Evolutionary conservation across 2,329 filamentous ascomycete genomes (phyloP).

Genomic region (Akanthomyces uredinophilus): DNA sequence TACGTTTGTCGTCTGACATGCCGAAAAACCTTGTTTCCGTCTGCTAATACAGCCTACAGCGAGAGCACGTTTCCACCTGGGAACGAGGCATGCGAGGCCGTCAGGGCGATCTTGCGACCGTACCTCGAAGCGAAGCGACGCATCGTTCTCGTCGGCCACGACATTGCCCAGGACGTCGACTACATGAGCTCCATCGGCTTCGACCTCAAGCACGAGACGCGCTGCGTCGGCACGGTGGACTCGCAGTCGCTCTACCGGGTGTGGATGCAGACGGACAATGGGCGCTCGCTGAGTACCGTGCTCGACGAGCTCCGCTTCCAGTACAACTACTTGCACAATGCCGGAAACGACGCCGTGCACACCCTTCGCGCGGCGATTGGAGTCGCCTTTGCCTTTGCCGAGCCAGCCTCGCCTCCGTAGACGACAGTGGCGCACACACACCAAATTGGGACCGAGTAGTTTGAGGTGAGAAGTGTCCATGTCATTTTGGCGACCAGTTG

Average conservation of each 20-base stretch:
- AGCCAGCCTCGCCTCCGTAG: slow-evolving; percentile 16
- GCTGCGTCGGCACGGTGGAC: slow-evolving; percentile 63
- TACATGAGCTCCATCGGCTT: slow-evolving; percentile 64
- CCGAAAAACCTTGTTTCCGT: too few species aligned
- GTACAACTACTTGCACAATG: slow-evolving; percentile 72
- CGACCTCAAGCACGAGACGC: slow-evolving; percentile 45
- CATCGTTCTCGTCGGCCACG: slow-evolving; percentile 77
- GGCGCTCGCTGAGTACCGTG: slow-evolving; percentile 54
- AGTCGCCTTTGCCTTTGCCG: slow-evolving; percentile 24
- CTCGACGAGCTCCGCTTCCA: slow-evolving; percentile 60
- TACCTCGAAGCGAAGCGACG: slow-evolving; percentile 34
- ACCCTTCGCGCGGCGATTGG: slow-evolving; percentile 69
- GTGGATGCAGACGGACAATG: slow-evolving; percentile 48
- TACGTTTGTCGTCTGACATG: slow-evolving; percentile 30
- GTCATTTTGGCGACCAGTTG: background rate
- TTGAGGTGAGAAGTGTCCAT: slow-evolving; percentile 10
- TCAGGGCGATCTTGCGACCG: slow-evolving; percentile 34
- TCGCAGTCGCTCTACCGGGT: slow-evolving; percentile 66
- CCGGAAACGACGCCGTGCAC: slow-evolving; percentile 78
- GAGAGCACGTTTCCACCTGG: slow-evolving; percentile 36
- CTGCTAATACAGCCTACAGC: slow-evolving; percentile 25
- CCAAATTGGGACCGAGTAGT: background rate
- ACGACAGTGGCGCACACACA: background rate
- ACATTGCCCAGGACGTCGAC: slow-evolving; percentile 59
- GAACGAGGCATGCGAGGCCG: slow-evolving; percentile 27